Evolutionary conservation across 306 rosid genomes (phyloP).

Genomic region (Dryas alaskensis): DNA sequence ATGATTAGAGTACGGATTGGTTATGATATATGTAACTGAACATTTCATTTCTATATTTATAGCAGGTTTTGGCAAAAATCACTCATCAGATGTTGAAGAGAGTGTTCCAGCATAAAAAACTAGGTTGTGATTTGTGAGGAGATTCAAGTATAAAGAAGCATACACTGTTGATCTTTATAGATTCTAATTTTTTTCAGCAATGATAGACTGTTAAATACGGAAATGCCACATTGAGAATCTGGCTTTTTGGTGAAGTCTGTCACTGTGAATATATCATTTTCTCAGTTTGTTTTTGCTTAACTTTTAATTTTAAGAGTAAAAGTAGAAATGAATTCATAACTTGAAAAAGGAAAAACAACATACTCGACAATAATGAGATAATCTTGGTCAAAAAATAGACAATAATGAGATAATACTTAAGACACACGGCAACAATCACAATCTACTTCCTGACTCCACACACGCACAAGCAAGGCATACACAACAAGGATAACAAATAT

Average conservation of each 20-base stretch:
- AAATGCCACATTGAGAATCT: too few relatives aligned
- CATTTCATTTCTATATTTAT: conserved; percentile 21
- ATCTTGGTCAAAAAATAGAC: too few relatives aligned
- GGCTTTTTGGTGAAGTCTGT: too few relatives aligned
- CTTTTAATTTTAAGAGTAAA: too few relatives aligned
- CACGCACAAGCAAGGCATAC: too few relatives aligned
- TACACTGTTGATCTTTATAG: neutral
- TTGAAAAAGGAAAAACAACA: too few relatives aligned
- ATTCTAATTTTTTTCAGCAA: neutral
- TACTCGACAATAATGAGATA: neutral
- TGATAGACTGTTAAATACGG: neutral
- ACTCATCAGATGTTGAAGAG: conserved; percentile 34
- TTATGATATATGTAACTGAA: neutral
- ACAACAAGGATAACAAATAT: too few relatives aligned
- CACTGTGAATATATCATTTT: too few relatives aligned
- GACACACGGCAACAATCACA: neutral
- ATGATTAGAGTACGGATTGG: neutral
- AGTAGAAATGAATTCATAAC: too few relatives aligned
- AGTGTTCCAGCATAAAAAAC: conserved; percentile 26
- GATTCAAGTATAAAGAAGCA: conserved; percentile 13
- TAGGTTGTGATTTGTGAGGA: conserved; percentile 3
- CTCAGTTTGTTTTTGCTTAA: neutral
- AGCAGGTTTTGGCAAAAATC: conserved; percentile 21
- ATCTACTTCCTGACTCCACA: neutral
- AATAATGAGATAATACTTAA: neutral